Conservation (phyloP, 768 basidiomycete genomes). For the Lactifluus pinguis region DNA sequence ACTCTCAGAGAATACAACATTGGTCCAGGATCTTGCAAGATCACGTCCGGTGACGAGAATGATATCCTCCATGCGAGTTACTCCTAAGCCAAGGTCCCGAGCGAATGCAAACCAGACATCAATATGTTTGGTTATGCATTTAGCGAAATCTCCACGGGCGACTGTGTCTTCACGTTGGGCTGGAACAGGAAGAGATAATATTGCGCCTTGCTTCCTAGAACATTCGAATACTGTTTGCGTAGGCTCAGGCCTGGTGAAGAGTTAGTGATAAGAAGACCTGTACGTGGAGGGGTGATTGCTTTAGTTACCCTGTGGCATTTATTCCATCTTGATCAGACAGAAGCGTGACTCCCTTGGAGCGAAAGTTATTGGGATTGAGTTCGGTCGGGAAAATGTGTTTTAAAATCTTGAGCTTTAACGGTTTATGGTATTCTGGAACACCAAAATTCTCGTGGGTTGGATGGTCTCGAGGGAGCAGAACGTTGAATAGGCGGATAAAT, state of each 20-base stretch:
- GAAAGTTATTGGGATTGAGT: neutral
- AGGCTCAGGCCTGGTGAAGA: neutral
- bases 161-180: neutral
- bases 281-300: neutral
- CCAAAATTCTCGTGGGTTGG: neutral
- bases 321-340: neutral
- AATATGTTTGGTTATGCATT: neutral
- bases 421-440: neutral
- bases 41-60: neutral
- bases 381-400: neutral
- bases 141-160: neutral
- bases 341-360: neutral
- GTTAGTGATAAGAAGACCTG: neutral
- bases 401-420: neutral
- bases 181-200: neutral
- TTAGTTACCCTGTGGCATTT: neutral
- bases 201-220: neutral
- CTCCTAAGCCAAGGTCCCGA: neutral
- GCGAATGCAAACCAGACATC: neutral
- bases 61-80: neutral
- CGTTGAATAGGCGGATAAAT: neutral
- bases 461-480: neutral
- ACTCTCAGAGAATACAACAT: neutral
- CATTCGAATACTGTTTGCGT: too few species aligned
- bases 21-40: neutral